Percentiles rank a stretch among this genome's conserved stretches.
These are phyloP conservation scores for Diutina sp. DNA, from an alignment of 1,139 yeast genomes.

Conservation along the genomic window DNA sequence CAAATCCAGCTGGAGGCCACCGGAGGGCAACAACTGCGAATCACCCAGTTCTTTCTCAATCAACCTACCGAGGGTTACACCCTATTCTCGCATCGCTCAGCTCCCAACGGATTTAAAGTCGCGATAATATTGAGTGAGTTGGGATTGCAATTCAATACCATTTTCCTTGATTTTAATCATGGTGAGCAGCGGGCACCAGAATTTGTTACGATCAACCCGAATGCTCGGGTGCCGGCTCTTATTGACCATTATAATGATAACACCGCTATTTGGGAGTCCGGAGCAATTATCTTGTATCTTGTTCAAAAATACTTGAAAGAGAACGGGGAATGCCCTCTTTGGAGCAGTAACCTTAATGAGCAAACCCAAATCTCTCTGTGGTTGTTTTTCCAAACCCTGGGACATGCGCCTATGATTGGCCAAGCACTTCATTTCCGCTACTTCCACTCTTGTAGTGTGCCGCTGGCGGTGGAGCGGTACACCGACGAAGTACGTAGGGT, in stretches of 20 bases:
- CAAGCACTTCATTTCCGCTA: constrained; percentile 90
- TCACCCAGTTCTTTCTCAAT: constrained; percentile 62
- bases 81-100: constrained; percentile 79
- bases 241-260: constrained; percentile 78
- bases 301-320: constrained; percentile 58
- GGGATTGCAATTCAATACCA: constrained; percentile 66
- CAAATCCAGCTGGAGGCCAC: constrained; percentile 26
- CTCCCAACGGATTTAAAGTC: constrained; percentile 94
- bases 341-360: constrained; percentile 70
- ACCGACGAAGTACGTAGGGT: constrained; percentile 90
- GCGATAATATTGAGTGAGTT: constrained; percentile 84
- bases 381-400: constrained; percentile 91
- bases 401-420: constrained; percentile 97
- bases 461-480: constrained; percentile 83
- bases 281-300: constrained; percentile 74
- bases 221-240: constrained; percentile 88
- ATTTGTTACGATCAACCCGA: constrained; percentile 83
- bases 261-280: constrained; percentile 86
- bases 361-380: constrained; percentile 83
- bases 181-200: constrained; percentile 94
- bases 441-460: constrained; percentile 79
- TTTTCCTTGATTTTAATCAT: constrained; percentile 74
- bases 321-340: constrained; percentile 61
- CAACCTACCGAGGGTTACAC: constrained; percentile 81
- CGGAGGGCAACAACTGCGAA: constrained; percentile 37